A percentile compares a stretch with the other conserved stretches of the same genome.
These are phyloP conservation scores for Pyrenopolyporus hunteri DNA, from an alignment of 495 filamentous ascomycete genomes.

Conservation along the genomic window DNA sequence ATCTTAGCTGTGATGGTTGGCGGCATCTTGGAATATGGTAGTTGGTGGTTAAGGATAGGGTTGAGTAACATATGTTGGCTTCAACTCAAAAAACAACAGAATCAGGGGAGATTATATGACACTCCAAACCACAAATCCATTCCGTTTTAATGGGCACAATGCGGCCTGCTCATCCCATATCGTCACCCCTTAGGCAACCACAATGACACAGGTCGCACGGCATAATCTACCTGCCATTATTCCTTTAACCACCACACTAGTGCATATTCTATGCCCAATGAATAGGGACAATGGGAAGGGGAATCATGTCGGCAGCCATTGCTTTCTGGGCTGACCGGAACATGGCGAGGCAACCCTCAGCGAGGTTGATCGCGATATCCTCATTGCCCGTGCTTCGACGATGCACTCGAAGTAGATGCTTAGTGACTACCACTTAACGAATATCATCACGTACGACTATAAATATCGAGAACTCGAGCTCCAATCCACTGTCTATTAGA, in stretches of 20 bases:
- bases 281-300: not conserved
- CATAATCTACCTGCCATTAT: not conserved
- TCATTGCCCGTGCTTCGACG: too few species aligned
- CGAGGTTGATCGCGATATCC: too few species aligned
- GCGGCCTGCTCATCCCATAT: not conserved
- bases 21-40: not conserved
- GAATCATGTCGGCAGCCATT: not conserved
- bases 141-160: too few species aligned
- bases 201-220: not conserved
- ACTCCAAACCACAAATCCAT: too few species aligned
- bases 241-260: not conserved
- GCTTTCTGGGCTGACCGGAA: too few species aligned
- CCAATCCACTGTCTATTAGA: too few species aligned
- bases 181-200: not conserved
- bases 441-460: too few species aligned
- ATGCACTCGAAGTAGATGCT: too few species aligned
- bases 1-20: slow-evolving; percentile 6
- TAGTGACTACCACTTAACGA: too few species aligned
- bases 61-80: not conserved
- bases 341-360: too few species aligned
- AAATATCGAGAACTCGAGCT: too few species aligned
- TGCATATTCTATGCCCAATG: not conserved
- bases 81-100: not conserved
- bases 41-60: not conserved
- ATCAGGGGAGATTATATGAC: too few species aligned